Evolutionary conservation across 1,284 basidiomycete species (phyloP), one percentile per base, ranked within the genome.

Genomic region (Cutaneotrichosporon cavernicola): DNA sequence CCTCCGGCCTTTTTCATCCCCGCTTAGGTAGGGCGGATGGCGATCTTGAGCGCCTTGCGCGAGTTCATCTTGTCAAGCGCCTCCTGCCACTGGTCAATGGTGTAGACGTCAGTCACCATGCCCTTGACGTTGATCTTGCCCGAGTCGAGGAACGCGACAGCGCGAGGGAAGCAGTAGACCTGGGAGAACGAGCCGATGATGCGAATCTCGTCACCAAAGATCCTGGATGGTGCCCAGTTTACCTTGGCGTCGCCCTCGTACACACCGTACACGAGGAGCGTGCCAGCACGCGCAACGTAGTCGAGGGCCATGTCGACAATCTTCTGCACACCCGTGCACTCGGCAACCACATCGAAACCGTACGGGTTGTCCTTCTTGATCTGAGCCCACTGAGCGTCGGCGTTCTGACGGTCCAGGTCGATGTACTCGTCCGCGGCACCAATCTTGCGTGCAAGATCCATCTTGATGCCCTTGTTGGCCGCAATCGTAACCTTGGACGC

Each of bases 181-280:
- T 92, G 91, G 11, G 90, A 88, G 81, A 92, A 92, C 2, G 90
- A 92, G 38, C 90, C 90, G 69, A 92, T 89, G 73, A 92, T 90
- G 60, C 88, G 82, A 71, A 93, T 92, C 78, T 94, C 91, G 75
- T 94, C 89, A 13, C 86, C 84, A 75, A 93, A 93, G 70, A 94
- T 93, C 82, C 88, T 90, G 60, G 86, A 85, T 7, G 91, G 91
- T 2, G 90, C 84, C 91, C 91, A 94, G 72, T 88, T 86, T 6
- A 93, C 90, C 22, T 83, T 82, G 6, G 90, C 90, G 56, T 85
- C 85, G 78, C 90, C 88, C 69, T 83, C 82, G 76, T 87, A 87
- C 36, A 87, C 85, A 63, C 86, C 86, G 74, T 87, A 87, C 55
- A 79, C 76, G 63, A 79, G 72, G n/a, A 79, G 73, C 7, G 77